Evolutionary conservation across 352 stramenopile genomes (phyloP), one percentile per base, ranked within the genome.

Genomic region (Phytophthora brassicae): DNA sequence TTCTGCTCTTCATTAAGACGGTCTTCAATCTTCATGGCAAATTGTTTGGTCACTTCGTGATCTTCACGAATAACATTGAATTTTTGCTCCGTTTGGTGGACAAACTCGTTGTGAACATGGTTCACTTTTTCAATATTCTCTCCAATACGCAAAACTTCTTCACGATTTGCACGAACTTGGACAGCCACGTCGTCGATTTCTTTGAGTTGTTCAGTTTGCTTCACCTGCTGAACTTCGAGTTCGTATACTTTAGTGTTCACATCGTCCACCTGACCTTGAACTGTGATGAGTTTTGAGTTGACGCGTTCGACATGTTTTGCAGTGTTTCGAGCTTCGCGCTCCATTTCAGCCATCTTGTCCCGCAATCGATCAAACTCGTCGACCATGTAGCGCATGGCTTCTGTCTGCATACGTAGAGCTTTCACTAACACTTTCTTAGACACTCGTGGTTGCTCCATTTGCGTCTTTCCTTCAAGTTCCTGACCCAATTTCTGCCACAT

Each of bases 401-500:
- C 79, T 13, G 85, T 86, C 49, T 95, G 84, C 79, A 93, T 89
- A 39, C 84, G 84, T 41, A 94, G 63, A 4, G 81, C 87, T 41
- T 92, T 92, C 39, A 94, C 65, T 29, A 94, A 65, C 28, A 92
- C 82, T 38, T 92, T 94, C 62, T 94, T 94, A 44, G 79, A 84
- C 35, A 94, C 85, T 5, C 75, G 85, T 6, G 85, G 85, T 50
- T 89, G 87, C 44, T 94, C 85, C 6, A 92, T 74, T 41, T 84
- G 75, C 5, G 78, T 90, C 60, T 90, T 90, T 8, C 85, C 85
- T 56, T 90, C 76, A n/a, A 94, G 58, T 66, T 94, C 85, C 17
- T 84, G 72, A 33, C 85, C 86, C 48, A 94, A 70, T 26, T 81
- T 80, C 56, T 89, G 80, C 85, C 85, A 94, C 36, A 90, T 54